Conservation (phyloP, 768 basidiomycete genomes). For the Fomitopsis serialis region DNA sequence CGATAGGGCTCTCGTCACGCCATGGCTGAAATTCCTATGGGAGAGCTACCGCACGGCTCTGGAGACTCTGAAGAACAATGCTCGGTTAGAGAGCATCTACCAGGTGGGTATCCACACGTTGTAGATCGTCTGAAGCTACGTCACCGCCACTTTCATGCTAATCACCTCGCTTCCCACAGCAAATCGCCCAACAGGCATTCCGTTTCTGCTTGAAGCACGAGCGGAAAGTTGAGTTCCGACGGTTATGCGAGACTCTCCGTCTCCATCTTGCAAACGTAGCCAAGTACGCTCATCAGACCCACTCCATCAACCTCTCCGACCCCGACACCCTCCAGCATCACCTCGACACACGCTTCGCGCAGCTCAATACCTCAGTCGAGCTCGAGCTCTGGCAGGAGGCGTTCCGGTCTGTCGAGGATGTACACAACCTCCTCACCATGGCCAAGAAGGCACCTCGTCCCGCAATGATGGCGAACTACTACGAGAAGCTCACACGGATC, state of each 20-base stretch:
- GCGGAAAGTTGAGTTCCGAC: constrained; percentile 95
- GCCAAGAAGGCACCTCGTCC: constrained; percentile 91
- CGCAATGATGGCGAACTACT: constrained; percentile 98
- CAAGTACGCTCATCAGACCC: constrained; percentile 91
- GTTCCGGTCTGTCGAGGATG: constrained; percentile 96
- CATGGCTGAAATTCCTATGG: constrained; percentile 99
- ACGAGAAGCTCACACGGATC: constrained; percentile 95
- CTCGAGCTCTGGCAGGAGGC: constrained; percentile 99
- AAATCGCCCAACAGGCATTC: constrained; percentile 96
- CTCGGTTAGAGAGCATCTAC: constrained; percentile 87
- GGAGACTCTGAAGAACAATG: constrained; percentile 95
- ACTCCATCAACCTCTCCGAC: constrained; percentile 93
- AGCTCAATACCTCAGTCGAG: constrained; percentile 94
- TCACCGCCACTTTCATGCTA: neutral
- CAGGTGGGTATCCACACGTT: constrained; percentile 50
- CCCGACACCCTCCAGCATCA: constrained; percentile 92
- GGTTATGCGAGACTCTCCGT: constrained; percentile 92
- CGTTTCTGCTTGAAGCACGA: constrained; percentile 91
- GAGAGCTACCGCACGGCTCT: constrained; percentile 95
- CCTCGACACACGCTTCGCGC: constrained; percentile 94
- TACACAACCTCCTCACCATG: constrained; percentile 91
- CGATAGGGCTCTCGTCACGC: constrained; percentile 90
- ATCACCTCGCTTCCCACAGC: no score
- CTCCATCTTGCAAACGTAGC: constrained; percentile 92
- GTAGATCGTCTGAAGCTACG: constrained; percentile 4